Conservation (phyloP, 192 early-diverging fungal species). For the Dispira simplex region DNA sequence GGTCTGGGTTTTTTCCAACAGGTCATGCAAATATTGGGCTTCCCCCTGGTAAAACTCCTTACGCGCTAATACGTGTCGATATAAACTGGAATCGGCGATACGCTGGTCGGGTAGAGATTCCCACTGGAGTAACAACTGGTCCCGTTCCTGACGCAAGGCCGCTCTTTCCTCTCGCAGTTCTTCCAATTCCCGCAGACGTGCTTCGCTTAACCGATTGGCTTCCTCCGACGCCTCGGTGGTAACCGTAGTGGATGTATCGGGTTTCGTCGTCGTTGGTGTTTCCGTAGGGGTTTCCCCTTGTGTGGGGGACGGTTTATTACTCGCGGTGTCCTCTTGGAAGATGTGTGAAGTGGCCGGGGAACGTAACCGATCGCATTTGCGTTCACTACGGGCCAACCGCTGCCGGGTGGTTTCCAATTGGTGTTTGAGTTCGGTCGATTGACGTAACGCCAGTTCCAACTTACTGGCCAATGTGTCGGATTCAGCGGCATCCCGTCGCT, state of each 20-base stretch:
- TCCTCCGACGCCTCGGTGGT: constrained; percentile 2
- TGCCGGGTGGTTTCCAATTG: too few species aligned
- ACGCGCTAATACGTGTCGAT: not conserved
- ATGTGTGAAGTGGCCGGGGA: not conserved
- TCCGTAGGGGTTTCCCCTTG: not conserved
- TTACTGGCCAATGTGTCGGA: too few species aligned
- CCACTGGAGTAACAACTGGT: not conserved
- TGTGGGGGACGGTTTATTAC: not conserved
- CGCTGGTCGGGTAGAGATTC: not conserved
- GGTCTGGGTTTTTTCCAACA: not conserved
- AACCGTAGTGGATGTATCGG: not conserved
- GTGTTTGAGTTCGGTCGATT: too few species aligned
- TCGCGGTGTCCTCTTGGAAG: not conserved
- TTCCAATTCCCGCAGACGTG: constrained; percentile 3
- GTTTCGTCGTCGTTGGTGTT: not conserved
- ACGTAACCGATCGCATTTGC: not conserved
- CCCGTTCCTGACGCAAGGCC: not conserved
- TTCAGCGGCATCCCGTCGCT: too few species aligned
- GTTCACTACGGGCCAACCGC: too few species aligned
- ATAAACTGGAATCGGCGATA: not conserved
- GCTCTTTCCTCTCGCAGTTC: not conserved
- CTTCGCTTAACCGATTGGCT: not conserved
- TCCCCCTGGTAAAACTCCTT: constrained; percentile 9
- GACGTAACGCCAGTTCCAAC: too few species aligned
- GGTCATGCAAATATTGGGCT: not conserved